Conservation (phyloP, 805 yeast species). For the Debaryomyces maramus region DNA sequence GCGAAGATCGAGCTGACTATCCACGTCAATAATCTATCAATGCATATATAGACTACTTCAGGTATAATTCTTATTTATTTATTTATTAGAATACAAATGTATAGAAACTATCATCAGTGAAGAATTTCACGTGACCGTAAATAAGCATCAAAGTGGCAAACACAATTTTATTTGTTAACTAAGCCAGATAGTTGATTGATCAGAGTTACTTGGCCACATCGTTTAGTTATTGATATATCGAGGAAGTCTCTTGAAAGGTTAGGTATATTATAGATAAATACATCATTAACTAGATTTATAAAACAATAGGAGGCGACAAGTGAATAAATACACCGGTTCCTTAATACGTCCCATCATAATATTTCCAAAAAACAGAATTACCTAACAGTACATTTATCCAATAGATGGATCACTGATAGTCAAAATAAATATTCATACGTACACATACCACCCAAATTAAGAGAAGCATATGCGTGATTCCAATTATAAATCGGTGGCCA, state of each 20-base stretch:
- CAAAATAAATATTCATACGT: background rate
- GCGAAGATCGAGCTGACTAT: constrained; percentile 26
- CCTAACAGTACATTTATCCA: too few relatives aligned
- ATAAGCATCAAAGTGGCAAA: constrained; percentile 3
- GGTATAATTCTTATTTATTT: background rate
- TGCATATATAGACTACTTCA: too few relatives aligned
- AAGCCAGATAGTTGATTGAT: background rate
- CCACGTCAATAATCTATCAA: too few relatives aligned
- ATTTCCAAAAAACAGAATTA: too few relatives aligned
- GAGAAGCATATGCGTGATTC: constrained; percentile 73
- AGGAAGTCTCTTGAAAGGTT: background rate
- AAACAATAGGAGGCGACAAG: too few relatives aligned
- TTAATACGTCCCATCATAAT: too few relatives aligned
- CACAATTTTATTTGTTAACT: constrained; percentile 1
- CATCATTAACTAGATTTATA: too few relatives aligned
- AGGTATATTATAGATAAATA: too few relatives aligned
- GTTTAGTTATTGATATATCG: background rate
- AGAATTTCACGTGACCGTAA: background rate
- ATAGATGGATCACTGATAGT: too few relatives aligned
- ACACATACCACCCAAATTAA: background rate
- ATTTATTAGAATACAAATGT: background rate
- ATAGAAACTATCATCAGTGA: background rate
- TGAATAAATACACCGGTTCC: too few relatives aligned
- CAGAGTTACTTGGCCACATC: background rate
- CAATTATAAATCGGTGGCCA: constrained; percentile 72